phyloP scores from a whole-genome alignment of 2,329 filamentous ascomycete genomes.

The Drechmeria coniospora region DNA sequence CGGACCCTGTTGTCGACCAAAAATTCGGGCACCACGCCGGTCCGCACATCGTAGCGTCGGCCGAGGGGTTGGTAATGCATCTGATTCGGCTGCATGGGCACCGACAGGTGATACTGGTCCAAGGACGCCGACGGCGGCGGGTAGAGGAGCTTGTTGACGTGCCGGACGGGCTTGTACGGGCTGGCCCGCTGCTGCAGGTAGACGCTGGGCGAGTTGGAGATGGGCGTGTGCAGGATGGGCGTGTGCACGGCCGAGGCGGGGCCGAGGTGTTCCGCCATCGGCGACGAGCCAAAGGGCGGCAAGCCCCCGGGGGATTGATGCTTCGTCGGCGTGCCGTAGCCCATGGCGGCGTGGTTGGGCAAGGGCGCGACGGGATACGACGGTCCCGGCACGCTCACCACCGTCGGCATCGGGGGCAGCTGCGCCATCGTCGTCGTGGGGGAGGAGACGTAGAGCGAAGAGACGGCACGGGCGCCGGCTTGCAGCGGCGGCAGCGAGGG shows the following conservation, averaged over 20 bases:
- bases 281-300: constrained; percentile 43
- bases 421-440: constrained; percentile 25
- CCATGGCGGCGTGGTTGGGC: constrained; percentile 15
- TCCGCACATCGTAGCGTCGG: constrained; percentile 49
- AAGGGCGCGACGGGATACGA: constrained; percentile 9
- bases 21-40: constrained; percentile 56
- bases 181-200: constrained; percentile 81
- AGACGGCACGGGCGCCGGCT: constrained; percentile 54
- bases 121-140: constrained; percentile 70
- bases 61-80: constrained; percentile 76
- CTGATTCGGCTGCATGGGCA: constrained; percentile 47
- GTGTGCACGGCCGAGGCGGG: constrained; percentile 38
- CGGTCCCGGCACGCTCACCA: constrained; percentile 9
- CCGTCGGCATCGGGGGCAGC: constrained; percentile 15
- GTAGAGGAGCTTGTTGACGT: constrained; percentile 81
- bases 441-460: constrained; percentile 53
- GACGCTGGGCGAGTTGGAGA: constrained; percentile 70
- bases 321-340: constrained; percentile 36
- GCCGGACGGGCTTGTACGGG: constrained; percentile 79
- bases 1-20: constrained; percentile 19
- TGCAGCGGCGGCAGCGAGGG: constrained; percentile 49
- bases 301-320: constrained; percentile 35
- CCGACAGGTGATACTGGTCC: constrained; percentile 50
- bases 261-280: constrained; percentile 46
- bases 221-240: constrained; percentile 43